Evolutionary conservation across 1,284 basidiomycete species (phyloP).

Genomic region (Stygiomarasmius scandens): DNA sequence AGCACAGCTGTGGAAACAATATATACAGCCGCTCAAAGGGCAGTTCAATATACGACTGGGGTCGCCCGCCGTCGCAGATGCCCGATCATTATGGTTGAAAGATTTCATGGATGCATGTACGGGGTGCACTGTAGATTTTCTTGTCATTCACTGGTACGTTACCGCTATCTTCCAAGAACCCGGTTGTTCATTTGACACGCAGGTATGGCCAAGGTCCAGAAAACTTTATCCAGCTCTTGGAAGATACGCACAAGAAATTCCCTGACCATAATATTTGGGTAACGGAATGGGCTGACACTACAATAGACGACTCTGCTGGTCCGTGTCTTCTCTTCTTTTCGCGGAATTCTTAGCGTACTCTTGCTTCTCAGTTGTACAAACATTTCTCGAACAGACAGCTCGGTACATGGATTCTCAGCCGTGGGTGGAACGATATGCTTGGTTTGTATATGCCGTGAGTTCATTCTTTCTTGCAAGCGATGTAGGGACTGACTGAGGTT

Average conservation of each 20-base stretch:
- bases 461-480: not conserved
- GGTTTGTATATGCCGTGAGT: constrained; percentile 10
- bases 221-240: constrained; percentile 8
- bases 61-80: constrained; percentile 27
- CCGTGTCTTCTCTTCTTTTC: not conserved
- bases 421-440: constrained; percentile 8
- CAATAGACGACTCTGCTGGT: constrained; percentile 15
- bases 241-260: constrained; percentile 3
- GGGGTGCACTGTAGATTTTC: constrained; percentile 30
- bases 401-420: not conserved
- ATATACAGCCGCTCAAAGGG: constrained; percentile 29
- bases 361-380: constrained; percentile 4
- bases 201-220: constrained; percentile 15
- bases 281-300: constrained; percentile 15
- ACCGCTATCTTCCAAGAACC: too few relatives aligned
- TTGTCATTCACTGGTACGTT: constrained; percentile 30
- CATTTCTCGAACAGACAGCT: not conserved
- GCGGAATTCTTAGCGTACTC: not conserved
- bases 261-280: constrained; percentile 12
- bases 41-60: constrained; percentile 27
- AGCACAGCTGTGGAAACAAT: constrained; percentile 28
- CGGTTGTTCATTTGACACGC: not conserved
- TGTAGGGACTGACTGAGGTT: not conserved
- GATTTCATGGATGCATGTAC: constrained; percentile 18
- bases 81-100: constrained; percentile 25